Evolutionary conservation across 441 rosid genomes (phyloP).

Genomic region (Cnidoscolus chayamansa): DNA sequence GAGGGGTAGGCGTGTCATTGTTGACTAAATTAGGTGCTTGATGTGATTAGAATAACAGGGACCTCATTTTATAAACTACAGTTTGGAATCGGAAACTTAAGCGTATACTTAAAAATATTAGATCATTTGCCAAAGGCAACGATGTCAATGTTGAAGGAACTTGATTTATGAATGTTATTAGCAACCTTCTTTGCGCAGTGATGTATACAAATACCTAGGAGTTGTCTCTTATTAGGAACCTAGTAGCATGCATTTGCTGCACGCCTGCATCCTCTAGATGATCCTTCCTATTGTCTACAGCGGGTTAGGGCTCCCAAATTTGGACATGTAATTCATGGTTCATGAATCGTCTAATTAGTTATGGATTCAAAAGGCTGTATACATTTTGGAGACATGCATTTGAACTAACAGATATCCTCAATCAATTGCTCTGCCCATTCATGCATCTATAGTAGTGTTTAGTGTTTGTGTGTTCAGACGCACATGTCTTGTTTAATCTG

Average conservation of each 20-base stretch:
- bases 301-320: not conserved
- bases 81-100: not conserved
- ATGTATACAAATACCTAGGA: not conserved
- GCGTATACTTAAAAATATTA: not conserved
- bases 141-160: not conserved
- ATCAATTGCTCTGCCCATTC: not conserved
- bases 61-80: not conserved
- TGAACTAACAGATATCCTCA: not conserved
- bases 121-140: not conserved
- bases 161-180: not conserved
- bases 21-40: not conserved
- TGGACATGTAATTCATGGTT: not conserved
- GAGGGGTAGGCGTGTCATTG: not conserved
- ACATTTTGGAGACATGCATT: not conserved
- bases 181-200: not conserved
- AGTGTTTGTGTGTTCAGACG: not conserved
- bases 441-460: not conserved
- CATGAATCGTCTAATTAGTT: not conserved
- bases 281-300: not conserved
- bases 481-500: conserved; percentile 1
- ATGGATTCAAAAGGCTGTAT: not conserved
- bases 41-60: not conserved
- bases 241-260: not conserved
- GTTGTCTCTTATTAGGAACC: not conserved
- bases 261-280: not conserved